Conservation (phyloP, 345 rosid genomes). For the Eucalyptus globulus region DNA sequence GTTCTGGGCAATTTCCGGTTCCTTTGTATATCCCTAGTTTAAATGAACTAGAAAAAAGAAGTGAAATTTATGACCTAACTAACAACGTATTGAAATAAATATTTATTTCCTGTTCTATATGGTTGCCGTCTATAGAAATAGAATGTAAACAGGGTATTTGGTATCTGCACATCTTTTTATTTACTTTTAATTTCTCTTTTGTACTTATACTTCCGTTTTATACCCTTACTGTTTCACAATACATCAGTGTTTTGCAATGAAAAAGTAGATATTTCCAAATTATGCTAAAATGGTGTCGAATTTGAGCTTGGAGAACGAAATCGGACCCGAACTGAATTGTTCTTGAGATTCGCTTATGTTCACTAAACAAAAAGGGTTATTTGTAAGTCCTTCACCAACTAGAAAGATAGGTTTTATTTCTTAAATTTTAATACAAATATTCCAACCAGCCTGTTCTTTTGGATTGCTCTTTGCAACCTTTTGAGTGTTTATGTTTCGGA, state of each 20-base stretch:
- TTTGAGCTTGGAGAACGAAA: background rate
- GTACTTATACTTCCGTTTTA: background rate
- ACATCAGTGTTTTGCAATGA: background rate
- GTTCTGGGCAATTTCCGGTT: fast-evolving
- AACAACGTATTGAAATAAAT: background rate
- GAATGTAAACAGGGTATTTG: background rate
- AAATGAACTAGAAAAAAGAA: too few species aligned
- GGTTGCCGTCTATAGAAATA: background rate
- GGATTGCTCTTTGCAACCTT: background rate
- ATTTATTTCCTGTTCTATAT: background rate
- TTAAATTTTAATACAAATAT: background rate
- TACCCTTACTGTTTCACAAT: background rate
- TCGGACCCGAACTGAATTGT: background rate
- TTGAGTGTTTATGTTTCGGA: background rate
- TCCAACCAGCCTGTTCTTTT: background rate
- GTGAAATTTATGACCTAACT: background rate
- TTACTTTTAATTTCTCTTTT: background rate
- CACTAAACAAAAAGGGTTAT: background rate
- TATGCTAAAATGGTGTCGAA: background rate
- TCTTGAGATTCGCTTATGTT: background rate
- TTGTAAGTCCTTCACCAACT: background rate
- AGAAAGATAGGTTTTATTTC: background rate
- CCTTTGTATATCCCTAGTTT: too few species aligned
- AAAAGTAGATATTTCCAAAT: background rate
- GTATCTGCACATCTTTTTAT: background rate